Conservation (phyloP, 2,329 filamentous ascomycete species). For the Emericellopsis atlantica region DNA sequence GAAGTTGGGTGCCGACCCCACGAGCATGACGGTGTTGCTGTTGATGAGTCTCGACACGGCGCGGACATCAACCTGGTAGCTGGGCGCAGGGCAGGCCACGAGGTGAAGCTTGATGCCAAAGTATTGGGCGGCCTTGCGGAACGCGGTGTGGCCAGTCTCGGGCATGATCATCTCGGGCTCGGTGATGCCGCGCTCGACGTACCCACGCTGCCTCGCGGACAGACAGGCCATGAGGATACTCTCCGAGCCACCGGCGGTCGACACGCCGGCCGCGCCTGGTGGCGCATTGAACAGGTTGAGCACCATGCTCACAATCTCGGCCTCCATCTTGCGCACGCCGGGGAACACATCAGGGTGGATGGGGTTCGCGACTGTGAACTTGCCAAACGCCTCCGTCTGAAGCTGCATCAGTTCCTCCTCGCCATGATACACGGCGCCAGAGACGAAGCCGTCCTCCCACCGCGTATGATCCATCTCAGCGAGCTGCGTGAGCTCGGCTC, state of each 20-base stretch:
- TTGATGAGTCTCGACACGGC: slow-evolving; percentile 79
- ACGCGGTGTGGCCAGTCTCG: slow-evolving; percentile 88
- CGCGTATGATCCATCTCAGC: slow-evolving; percentile 83
- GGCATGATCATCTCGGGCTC: slow-evolving; percentile 98
- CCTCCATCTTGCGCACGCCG: slow-evolving; percentile 97
- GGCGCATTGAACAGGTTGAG: slow-evolving; percentile 82
- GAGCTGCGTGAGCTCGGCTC: slow-evolving; percentile 66
- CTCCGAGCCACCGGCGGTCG: slow-evolving; percentile 87
- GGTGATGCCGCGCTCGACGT: slow-evolving; percentile 71
- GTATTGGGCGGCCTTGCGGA: slow-evolving; percentile 89
- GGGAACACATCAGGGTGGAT: slow-evolving; percentile 98
- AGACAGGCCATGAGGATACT: slow-evolving; percentile 94
- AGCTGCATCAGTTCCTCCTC: slow-evolving; percentile 69
- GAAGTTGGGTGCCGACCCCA: slow-evolving; percentile 94
- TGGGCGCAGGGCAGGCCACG: slow-evolving; percentile 73
- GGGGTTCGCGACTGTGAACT: slow-evolving; percentile 90
- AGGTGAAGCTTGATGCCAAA: slow-evolving; percentile 93
- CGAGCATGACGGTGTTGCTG: slow-evolving; percentile 83
- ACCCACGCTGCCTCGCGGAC: slow-evolving; percentile 80
- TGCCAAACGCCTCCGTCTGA: slow-evolving; percentile 85
- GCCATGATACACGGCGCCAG: slow-evolving; percentile 92
- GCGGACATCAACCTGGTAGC: slow-evolving; percentile 71
- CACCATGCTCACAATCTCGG: slow-evolving; percentile 94
- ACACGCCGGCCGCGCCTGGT: slow-evolving; percentile 71
- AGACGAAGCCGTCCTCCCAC: slow-evolving; percentile 94